Evolutionary conservation across 2,329 filamentous ascomycete species (phyloP).

Genomic region (Zarea fungicola): DNA sequence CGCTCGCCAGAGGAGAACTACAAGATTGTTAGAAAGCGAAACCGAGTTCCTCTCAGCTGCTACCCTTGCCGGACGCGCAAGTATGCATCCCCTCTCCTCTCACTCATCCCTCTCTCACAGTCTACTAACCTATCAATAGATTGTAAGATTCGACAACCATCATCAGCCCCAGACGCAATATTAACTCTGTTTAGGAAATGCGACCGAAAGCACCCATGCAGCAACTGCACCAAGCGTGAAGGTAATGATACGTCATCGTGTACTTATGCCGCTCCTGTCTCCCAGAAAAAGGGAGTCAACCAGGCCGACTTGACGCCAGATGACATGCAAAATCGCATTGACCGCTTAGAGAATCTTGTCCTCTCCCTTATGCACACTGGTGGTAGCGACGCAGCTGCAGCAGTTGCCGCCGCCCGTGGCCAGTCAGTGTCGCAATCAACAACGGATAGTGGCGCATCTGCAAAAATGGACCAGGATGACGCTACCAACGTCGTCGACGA

Average conservation of each 20-base stretch:
- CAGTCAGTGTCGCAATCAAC: slow-evolving; percentile 32
- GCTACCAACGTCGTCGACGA: slow-evolving; percentile 51
- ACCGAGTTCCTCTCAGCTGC: slow-evolving; percentile 86
- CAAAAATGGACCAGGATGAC: slow-evolving; percentile 50
- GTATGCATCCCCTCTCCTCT: slow-evolving; percentile 42
- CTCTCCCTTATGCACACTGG: slow-evolving; percentile 92
- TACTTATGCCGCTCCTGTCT: slow-evolving; percentile 69
- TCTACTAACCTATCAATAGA: slow-evolving; percentile 28
- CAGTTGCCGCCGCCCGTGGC: slow-evolving; percentile 27
- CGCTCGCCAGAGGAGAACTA: slow-evolving; percentile 84
- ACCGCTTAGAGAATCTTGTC: slow-evolving; percentile 87
- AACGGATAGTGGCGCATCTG: slow-evolving; percentile 41
- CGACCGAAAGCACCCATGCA: slow-evolving; percentile 84
- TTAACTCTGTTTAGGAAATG: slow-evolving; percentile 65
- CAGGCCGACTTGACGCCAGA: slow-evolving; percentile 63
- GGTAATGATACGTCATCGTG: slow-evolving; percentile 75
- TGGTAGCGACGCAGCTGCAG: slow-evolving; percentile 41
- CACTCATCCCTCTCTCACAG: background rate
- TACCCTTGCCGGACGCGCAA: slow-evolving; percentile 88
- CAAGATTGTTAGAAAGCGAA: slow-evolving; percentile 84
- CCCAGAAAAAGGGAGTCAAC: slow-evolving; percentile 68
- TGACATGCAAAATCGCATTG: slow-evolving; percentile 98
- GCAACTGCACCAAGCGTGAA: slow-evolving; percentile 90
- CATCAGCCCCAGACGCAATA: background rate
- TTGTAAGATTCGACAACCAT: slow-evolving; percentile 23